phyloP scores from a whole-genome alignment of 805 yeast species.

The Saccharomycopsis fermentans region DNA sequence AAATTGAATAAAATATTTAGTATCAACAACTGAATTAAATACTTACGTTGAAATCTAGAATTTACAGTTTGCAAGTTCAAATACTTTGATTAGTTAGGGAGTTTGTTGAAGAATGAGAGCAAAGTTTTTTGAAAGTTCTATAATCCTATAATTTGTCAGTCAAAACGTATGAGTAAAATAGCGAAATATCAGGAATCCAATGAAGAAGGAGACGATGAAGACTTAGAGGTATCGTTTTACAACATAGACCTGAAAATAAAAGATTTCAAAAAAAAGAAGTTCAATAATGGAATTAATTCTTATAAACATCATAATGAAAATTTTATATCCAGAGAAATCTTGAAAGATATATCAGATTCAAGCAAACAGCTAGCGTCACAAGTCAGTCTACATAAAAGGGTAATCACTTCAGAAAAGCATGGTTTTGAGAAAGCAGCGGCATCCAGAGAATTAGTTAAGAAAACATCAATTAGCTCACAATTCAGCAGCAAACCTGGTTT shows the following conservation, averaged over 20 bases:
- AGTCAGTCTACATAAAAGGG: not conserved
- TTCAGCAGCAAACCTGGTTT: not conserved
- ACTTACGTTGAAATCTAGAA: too few relatives aligned
- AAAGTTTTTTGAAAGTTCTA: not conserved
- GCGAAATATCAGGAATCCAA: not conserved
- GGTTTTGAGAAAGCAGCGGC: not conserved
- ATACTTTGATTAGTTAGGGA: not conserved
- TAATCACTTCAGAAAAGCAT: not conserved
- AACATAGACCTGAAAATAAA: slow-evolving; percentile 11
- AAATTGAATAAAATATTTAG: too few relatives aligned
- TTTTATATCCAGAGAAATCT: not conserved
- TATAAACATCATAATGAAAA: not conserved
- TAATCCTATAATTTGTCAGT: not conserved
- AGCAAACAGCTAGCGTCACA: not conserved
- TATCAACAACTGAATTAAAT: too few relatives aligned
- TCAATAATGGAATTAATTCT: not conserved
- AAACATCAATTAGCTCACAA: not conserved
- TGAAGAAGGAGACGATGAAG: slow-evolving; percentile 10
- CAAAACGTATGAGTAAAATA: slow-evolving; percentile 2
- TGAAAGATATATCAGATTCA: not conserved
- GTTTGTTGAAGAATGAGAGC: too few relatives aligned
- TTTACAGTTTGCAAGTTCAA: too few relatives aligned
- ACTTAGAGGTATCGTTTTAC: slow-evolving; percentile 15
- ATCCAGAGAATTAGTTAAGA: not conserved
- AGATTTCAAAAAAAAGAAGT: slow-evolving; percentile 10